Conservation (phyloP, 2,329 filamentous ascomycete genomes). For the Aureobasidium sp. region DNA sequence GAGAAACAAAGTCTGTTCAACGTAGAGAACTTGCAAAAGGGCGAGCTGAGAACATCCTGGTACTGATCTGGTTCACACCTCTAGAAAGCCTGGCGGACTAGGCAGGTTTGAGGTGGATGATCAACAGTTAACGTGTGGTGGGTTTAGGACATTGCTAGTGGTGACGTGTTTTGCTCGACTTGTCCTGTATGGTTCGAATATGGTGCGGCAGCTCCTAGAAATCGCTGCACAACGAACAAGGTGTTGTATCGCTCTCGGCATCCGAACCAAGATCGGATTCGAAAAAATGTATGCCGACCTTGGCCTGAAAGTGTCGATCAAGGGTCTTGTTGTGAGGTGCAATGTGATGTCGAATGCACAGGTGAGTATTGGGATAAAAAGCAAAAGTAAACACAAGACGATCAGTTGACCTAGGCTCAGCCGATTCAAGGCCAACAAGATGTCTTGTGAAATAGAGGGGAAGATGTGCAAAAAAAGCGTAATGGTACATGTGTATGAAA, state of each 20-base stretch:
- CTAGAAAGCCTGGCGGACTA: neutral
- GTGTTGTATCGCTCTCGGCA: neutral
- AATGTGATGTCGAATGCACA: conserved; percentile 2
- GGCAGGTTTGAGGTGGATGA: neutral
- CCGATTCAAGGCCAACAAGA: neutral
- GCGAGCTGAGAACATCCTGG: neutral
- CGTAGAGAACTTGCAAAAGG: neutral
- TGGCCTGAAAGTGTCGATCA: conserved; percentile 1
- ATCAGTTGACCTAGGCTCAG: neutral
- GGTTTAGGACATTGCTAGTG: neutral
- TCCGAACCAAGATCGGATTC: conserved; percentile 5
- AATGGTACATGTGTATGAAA: conserved; percentile 12
- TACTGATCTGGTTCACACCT: conserved; percentile 6
- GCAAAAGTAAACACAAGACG: neutral
- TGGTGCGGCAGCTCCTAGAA: neutral
- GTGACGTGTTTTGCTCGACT: too few relatives aligned
- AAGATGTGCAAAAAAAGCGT: neutral
- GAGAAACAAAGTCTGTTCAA: neutral
- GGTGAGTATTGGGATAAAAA: neutral
- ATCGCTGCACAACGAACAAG: neutral
- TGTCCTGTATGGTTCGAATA: neutral
- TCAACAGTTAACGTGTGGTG: conserved; percentile 4
- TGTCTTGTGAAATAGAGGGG: neutral
- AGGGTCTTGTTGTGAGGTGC: neutral
- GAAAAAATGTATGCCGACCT: conserved; percentile 15